Evolutionary conservation across 2,329 filamentous ascomycete species (phyloP), one percentile per base, ranked within the genome.

Genomic region (Spiromastix sp.): DNA sequence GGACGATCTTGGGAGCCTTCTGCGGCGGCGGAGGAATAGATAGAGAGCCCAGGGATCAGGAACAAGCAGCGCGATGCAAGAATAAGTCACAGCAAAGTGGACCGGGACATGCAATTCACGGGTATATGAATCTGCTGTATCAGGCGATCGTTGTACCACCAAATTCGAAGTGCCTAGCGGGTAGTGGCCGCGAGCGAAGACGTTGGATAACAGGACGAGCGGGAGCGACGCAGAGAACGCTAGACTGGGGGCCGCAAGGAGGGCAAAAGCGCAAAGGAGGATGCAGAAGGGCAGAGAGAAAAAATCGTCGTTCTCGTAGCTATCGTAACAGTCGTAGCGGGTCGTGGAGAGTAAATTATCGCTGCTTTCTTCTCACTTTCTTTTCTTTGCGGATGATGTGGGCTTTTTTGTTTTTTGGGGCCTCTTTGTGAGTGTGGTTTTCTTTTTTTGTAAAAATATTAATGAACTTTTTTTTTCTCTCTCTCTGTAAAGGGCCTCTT

Each of bases 321-420:
- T 38, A 37, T 50, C 48, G 48, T 50, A 45, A 50, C 47, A 49
- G 48, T 57, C 52, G 52, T 56, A 43, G 51, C 48, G 48, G 42
- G 48, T 51, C 46, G 47, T 50, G 36, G 41, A 42, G 35, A 15
- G 34, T 12, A 4, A 6, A n/a, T 17, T 26, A 25, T 10, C 5
- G 13, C n/a, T 11, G 26, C n/a, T 16, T 18, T 9, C 13, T 25
- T 13, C 15, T 18, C 11, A 20, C 27, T 30, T 30, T 20, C n/a
- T 39, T 19, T 39, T 27, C 29, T 27, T 21, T 32, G 15, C 30
- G 15, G 5, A 34, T 11, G 13, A 17, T 30, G 15, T 22, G 9
- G 12, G 21, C 29, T 19, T 27, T 35, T 32, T 25, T 22, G 27
- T 12, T 10, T 25, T n/a, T 36, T 24, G 21, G 4, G 3, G 21